Base-by-base conservation (phyloP, 148 eudicot genomes). In the Silene latifolia region DNA sequence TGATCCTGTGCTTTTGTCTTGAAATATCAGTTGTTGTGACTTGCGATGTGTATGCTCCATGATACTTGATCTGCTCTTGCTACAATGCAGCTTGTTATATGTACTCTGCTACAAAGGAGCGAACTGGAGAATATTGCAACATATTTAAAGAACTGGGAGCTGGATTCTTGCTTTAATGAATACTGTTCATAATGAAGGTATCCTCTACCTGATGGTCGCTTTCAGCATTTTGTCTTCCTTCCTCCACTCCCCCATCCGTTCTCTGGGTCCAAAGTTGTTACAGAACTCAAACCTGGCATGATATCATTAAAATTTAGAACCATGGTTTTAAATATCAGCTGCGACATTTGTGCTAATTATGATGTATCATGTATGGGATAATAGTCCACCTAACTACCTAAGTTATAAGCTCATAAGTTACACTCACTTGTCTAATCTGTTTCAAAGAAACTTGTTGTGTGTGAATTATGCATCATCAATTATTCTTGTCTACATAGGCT, bases 131-230 rank as follows among this genome's bases (percentile, higher is more conserved):
- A 39, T 39, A 7, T 39, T n/a, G 61, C 23, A 17, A 63, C 42
- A 27, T 29, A 63, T 13, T 63, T 15, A 13, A 63, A 17, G n/a
- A 13, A 64, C 46, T 64, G 3, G 44, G 71, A 35, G 56, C 19
- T 53, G 29, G 61, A 39, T 46, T 58, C n/a, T 57, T 66, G 21
- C 61, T 74, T 47, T 27, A 18, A 11, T 18, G 44, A 74, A 65
- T 61, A 65, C 68, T 27, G 69, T 65, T 65, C 69, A 39, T 42
- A 2, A 67, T 67, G 54, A 67, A 67, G 71, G 71, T 67, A 67
- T 42, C 17, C 71, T 42, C 71, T 67, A 67, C 25, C 24, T 42
- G 51, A 44, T 67, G 71, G 9, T n/a, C 46, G 19, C 0, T 67
- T 39, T 48, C 42, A 42, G 9, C 25, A 8, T 67, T 39, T 67